Percentiles rank a stretch among this genome's conserved stretches.
These are phyloP conservation scores for Paecilomyces sp. DNA, from an alignment of 2,329 filamentous ascomycete genomes.

Conservation along the genomic window DNA sequence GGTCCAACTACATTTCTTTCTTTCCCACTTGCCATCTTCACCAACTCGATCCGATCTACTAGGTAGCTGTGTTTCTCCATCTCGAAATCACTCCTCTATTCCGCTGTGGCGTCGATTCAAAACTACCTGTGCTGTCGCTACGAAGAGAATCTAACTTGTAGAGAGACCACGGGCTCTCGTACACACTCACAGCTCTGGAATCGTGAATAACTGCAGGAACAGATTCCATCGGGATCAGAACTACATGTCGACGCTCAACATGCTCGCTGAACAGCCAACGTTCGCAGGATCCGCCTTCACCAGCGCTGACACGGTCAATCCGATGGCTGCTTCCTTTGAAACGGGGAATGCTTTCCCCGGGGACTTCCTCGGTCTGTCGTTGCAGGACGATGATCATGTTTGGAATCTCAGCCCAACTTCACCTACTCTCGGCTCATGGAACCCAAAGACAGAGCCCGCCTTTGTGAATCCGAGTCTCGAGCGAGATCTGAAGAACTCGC, in stretches of 20 bases:
- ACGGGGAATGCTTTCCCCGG: conserved; percentile 14
- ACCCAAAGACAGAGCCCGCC: conserved; percentile 16
- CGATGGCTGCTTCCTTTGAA: conserved; percentile 11
- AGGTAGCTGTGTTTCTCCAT: not conserved
- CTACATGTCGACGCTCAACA: conserved; percentile 15
- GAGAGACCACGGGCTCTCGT: not conserved
- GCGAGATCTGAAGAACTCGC: conserved; percentile 25
- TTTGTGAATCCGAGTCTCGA: conserved; percentile 20
- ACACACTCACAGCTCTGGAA: not conserved
- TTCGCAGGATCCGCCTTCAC: conserved; percentile 9
- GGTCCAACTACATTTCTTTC: not conserved
- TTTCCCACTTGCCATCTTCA: not conserved
- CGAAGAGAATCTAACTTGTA: not conserved
- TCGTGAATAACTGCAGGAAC: not conserved
- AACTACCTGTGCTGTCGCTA: not conserved
- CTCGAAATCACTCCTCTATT: not conserved
- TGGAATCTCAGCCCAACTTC: conserved; percentile 25
- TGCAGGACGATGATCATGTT: conserved; percentile 22
- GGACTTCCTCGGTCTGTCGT: conserved; percentile 21
- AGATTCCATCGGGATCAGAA: not conserved
- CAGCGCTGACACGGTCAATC: conserved; percentile 8
- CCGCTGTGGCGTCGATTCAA: not conserved
- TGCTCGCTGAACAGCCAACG: conserved; percentile 12
- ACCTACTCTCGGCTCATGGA: conserved; percentile 18
- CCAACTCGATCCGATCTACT: not conserved